phyloP scores from a whole-genome alignment of 1,284 basidiomycete genomes.

The Cutaneotrichosporon dermatis region DNA sequence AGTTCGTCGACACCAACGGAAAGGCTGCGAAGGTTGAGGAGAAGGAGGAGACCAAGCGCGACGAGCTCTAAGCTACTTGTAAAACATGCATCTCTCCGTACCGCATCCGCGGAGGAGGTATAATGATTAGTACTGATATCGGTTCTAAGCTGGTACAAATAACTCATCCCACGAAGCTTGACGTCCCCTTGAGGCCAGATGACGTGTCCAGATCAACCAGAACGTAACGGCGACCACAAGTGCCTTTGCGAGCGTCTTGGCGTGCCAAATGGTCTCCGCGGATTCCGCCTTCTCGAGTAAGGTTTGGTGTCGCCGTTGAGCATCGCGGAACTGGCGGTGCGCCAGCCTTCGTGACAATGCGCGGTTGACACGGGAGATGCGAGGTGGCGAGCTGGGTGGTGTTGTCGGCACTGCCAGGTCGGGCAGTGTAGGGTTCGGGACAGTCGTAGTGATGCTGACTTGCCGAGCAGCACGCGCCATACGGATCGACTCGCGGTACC shows the following conservation, averaged over 20 bases:
- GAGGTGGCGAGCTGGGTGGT: neutral
- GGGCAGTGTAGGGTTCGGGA: neutral
- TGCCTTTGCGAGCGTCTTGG: slow-evolving; percentile 19
- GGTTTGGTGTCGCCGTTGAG: neutral
- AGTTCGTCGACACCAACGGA: slow-evolving; percentile 77
- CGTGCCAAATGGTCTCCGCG: slow-evolving; percentile 15
- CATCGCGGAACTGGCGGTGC: slow-evolving; percentile 5
- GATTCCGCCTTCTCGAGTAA: neutral
- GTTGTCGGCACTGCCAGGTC: neutral
- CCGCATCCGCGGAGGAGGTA: neutral
- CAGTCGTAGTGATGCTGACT: neutral
- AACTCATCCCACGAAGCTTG: slow-evolving; percentile 17
- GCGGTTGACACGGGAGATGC: slow-evolving; percentile 26
- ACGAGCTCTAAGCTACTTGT: slow-evolving; percentile 40
- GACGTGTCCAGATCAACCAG: slow-evolving; percentile 16
- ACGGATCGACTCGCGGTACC: slow-evolving; percentile 51
- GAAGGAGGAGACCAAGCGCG: slow-evolving; percentile 30
- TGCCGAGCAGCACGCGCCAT: slow-evolving; percentile 11
- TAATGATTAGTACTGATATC: neutral
- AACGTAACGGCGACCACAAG: slow-evolving; percentile 8
- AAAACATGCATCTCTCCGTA: slow-evolving; percentile 6
- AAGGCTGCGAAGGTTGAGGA: slow-evolving; percentile 51
- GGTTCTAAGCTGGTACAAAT: neutral
- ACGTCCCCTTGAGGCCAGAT: slow-evolving; percentile 12
- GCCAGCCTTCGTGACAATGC: slow-evolving; percentile 23